These are phyloP conservation scores for Xylariomycetidae sp. DNA, from an alignment of 2,329 filamentous ascomycete species.

Conservation along the genomic window DNA sequence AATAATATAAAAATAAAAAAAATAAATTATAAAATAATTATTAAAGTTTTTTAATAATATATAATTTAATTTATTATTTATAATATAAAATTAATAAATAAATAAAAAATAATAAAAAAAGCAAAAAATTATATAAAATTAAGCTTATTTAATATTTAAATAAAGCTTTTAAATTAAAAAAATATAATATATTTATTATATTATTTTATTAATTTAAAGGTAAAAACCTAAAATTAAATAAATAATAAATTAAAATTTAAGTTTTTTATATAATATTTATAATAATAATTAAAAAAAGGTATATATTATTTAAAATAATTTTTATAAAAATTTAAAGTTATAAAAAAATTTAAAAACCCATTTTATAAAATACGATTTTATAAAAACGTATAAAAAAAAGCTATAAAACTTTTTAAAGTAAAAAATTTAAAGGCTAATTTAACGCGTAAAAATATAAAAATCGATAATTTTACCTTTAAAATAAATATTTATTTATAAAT, in stretches of 20 bases:
- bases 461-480: neutral
- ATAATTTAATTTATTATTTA: neutral
- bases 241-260: neutral
- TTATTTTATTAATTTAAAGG: too few relatives aligned
- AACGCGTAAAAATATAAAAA: slow-evolving; percentile 1
- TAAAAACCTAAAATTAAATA: slow-evolving; percentile 1
- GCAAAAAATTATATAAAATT: too few relatives aligned
- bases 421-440: neutral
- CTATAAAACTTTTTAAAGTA: too few relatives aligned
- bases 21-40: neutral
- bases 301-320: neutral
- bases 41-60: neutral
- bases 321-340: neutral
- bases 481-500: neutral
- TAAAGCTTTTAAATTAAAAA: too few relatives aligned
- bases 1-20: too few relatives aligned
- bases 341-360: neutral
- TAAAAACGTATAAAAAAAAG: neutral
- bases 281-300: neutral
- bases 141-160: too few relatives aligned
- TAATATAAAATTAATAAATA: too few relatives aligned
- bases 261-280: too few relatives aligned
- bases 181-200: too few relatives aligned
- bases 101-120: too few relatives aligned
- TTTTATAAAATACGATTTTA: neutral